Evolutionary conservation across 139 green algal genomes (phyloP).

Genomic region (Micractinium sp.): DNA sequence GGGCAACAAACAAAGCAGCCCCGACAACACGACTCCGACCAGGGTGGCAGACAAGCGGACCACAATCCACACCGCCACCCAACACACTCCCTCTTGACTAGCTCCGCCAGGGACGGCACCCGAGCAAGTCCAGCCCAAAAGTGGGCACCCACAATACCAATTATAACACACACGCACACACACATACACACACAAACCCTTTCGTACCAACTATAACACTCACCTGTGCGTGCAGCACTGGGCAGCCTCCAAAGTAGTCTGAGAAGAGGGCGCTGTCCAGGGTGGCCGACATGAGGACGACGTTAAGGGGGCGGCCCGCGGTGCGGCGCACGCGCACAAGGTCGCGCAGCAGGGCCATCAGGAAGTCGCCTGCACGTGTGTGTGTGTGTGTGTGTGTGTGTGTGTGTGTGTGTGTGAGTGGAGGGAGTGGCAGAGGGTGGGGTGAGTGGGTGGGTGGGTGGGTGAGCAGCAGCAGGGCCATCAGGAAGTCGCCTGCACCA

Average conservation of each 20-base stretch:
- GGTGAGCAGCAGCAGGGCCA: not conserved
- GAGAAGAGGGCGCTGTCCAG: constrained; percentile 85
- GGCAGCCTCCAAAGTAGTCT: constrained; percentile 82
- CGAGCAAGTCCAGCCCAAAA: no score
- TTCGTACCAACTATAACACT: no score
- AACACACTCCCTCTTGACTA: no score
- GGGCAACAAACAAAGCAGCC: no score
- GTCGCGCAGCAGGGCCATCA: constrained; percentile 82
- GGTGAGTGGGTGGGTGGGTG: not conserved
- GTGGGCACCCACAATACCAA: no score
- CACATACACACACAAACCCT: constrained; percentile 3
- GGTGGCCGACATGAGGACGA: constrained; percentile 96
- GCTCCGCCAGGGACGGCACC: no score
- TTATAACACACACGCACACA: not conserved
- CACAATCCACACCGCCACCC: no score
- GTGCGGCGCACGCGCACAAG: constrained; percentile 57
- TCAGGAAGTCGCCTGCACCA: constrained; percentile 60
- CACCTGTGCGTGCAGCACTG: constrained; percentile 60
- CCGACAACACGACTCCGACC: no score
- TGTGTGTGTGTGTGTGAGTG: no score
- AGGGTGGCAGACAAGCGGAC: no score
- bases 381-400: no score
- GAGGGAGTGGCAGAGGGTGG: not conserved
- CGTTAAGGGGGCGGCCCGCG: constrained; percentile 58
- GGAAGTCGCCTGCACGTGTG: constrained; percentile 71